Conservation (phyloP, 1,284 basidiomycete genomes). For the Ceratobasidium papillatum region DNA sequence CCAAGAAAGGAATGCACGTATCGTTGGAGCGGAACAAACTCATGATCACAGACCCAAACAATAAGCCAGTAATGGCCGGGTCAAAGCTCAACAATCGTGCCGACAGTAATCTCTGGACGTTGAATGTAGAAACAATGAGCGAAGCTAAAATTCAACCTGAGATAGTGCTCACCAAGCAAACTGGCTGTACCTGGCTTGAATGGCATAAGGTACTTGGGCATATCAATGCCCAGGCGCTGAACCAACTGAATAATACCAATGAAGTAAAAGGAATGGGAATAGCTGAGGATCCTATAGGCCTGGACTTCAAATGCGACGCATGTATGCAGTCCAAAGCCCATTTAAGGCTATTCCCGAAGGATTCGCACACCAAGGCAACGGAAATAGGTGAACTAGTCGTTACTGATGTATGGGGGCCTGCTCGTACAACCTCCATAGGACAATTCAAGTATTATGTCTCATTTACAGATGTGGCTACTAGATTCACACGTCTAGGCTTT, state of each 20-base stretch:
- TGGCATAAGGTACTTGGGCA: constrained; percentile 54
- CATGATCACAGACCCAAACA: constrained; percentile 38
- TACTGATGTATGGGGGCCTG: not conserved
- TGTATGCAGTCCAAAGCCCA: not conserved
- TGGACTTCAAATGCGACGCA: constrained; percentile 1
- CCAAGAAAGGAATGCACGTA: no score
- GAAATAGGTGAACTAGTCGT: not conserved
- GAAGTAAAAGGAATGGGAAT: not conserved
- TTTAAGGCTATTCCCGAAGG: not conserved
- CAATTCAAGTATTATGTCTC: constrained; percentile 43
- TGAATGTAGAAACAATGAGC: not conserved
- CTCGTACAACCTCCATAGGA: not conserved
- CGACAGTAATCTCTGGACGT: no score
- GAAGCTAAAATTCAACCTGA: not conserved
- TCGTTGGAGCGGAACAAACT: no score
- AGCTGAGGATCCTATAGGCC: not conserved
- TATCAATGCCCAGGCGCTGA: constrained; percentile 42
- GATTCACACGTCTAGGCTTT: constrained; percentile 45
- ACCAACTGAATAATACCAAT: not conserved
- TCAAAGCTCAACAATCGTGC: no score
- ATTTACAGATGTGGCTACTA: constrained; percentile 49
- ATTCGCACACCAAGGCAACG: not conserved
- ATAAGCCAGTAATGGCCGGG: constrained; percentile 38
- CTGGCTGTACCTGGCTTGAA: constrained; percentile 48
- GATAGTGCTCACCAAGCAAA: not conserved